Evolutionary conservation across 2,329 filamentous ascomycete genomes (phyloP).

Genomic region (Talaromyces sp.): DNA sequence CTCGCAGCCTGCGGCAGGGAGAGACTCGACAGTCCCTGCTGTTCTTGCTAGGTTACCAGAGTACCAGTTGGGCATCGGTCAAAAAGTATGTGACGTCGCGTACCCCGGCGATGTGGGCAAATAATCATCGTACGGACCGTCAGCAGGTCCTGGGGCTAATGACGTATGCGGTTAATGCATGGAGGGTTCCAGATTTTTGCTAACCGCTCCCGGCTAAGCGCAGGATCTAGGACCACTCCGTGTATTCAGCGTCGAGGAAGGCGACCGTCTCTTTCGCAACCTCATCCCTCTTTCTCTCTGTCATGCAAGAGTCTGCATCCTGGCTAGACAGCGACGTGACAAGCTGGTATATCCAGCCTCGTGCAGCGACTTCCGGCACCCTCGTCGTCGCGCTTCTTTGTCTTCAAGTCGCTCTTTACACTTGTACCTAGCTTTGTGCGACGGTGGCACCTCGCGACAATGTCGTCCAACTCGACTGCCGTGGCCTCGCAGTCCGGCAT

Average conservation of each 20-base stretch:
- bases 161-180: neutral
- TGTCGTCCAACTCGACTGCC: constrained; percentile 29
- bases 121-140: neutral
- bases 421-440: neutral
- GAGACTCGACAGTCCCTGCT: neutral
- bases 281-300: neutral
- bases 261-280: neutral
- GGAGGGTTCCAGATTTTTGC: neutral
- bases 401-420: neutral
- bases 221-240: neutral
- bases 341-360: neutral
- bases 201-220: neutral
- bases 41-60: too few species aligned
- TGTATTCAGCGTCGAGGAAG: neutral
- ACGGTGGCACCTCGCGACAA: neutral
- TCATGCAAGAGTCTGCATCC: neutral
- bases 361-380: neutral
- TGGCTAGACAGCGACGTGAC: neutral
- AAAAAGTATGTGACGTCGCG: neutral
- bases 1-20: too few species aligned
- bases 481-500: constrained; percentile 59
- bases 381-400: neutral
- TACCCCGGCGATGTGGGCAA: neutral
- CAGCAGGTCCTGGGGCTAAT: neutral
- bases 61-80: neutral